Evolutionary conservation across 805 yeast genomes (phyloP).

Genomic region (Sugiyamaella smithiae): DNA sequence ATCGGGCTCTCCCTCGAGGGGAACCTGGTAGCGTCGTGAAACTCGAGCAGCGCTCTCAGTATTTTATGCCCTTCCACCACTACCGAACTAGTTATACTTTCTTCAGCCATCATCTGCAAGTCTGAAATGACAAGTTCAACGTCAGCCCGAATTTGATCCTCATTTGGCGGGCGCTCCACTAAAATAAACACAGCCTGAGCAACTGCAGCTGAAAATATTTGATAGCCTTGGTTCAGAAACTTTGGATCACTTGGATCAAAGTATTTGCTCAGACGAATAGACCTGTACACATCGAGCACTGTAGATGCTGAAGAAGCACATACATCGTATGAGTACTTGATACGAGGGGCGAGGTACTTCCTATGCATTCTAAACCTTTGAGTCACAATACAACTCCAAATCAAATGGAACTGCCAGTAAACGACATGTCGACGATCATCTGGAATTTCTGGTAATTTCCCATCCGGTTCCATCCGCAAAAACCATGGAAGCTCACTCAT

Average conservation of each 20-base stretch:
- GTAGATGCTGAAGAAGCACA: conserved; percentile 8
- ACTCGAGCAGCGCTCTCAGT: neutral
- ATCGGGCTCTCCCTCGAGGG: neutral
- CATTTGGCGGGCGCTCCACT: conserved; percentile 12
- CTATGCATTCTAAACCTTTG: conserved; percentile 15
- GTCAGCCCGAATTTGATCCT: conserved; percentile 3
- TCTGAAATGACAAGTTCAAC: conserved; percentile 6
- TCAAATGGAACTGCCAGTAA: conserved; percentile 6
- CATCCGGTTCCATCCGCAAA: conserved; percentile 7
- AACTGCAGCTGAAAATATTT: conserved; percentile 12
- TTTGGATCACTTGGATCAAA: neutral
- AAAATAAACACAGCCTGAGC: conserved; percentile 13
- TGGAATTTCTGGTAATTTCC: conserved; percentile 7
- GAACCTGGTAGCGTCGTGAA: neutral
- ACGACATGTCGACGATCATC: neutral
- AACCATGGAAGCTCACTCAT: conserved; percentile 8
- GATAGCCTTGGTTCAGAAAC: conserved; percentile 1
- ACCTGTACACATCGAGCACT: conserved; percentile 6
- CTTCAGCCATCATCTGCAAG: neutral
- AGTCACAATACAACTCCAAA: conserved; percentile 15
- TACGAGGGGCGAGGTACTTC: conserved; percentile 7
- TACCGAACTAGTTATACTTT: neutral
- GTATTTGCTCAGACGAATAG: neutral
- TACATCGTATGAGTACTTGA: conserved; percentile 8
- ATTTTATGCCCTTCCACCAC: conserved; percentile 2